Evolutionary conservation across 192 early-diverging fungal species (phyloP), one percentile per base, ranked within the genome.

Genomic region (Coemansia asiatica): DNA sequence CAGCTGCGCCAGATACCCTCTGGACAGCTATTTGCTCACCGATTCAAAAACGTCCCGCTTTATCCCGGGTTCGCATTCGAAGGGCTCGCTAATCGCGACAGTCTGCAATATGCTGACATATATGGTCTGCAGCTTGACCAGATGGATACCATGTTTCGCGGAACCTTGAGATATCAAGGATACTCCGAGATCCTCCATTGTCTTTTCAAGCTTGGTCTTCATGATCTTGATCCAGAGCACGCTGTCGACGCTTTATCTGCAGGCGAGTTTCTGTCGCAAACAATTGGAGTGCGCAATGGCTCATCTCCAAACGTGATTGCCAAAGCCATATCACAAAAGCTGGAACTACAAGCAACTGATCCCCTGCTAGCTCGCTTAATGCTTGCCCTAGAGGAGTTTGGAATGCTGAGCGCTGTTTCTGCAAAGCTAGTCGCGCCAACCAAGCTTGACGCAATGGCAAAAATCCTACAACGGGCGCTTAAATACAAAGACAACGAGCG

Each of bases 31-130:
- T 86, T 98, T 59, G 84, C 76, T 50, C 73, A 85, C 62, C 85
- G 74, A 59, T 93, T 92, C 72, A 85, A 83, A 25, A 58, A 72
- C n/a, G 92, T 97, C 0, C 82, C 85, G 2, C 90, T 96, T 40
- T 94, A 86, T 77, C 86, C 86, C 15, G 96, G 94, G 6, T 97
- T 95, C 69, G 87, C 88, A 0, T 89, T 99, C 56, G 97, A 97
- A 74, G 95, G 95, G 12, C 69, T 96, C 53, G 92, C 96, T 29
- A 99, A 99, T 85, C 86, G 97, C 28, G 92, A 99, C 77, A 94
- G 94, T 16, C 70, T 96, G 60, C 85, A 87, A 55, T 99, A 99
- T 72, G 88, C 87, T 21, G 87, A 92, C 23, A 87, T 88, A 2
- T 99, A 99, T 72, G 88, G 90, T 0, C 77, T 99, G 48, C 85